A percentile compares a stretch with the other conserved stretches of the same genome.
Evolutionary conservation across 768 basidiomycete species (phyloP).

Genomic region (Sarcodon sp.): DNA sequence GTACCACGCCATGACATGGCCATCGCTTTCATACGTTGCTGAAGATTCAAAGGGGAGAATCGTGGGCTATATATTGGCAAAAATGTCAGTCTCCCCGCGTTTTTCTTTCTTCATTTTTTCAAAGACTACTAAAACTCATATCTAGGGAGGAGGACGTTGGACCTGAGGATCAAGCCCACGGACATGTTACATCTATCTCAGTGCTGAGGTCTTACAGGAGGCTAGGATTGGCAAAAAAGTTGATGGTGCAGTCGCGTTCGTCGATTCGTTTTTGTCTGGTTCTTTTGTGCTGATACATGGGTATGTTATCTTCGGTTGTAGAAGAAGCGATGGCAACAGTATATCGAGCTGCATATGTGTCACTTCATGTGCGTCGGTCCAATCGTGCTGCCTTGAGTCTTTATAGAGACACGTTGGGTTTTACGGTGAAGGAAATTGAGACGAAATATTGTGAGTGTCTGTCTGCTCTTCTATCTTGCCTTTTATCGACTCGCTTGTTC

Average conservation of each 20-base stretch:
- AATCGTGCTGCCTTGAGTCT: constrained; percentile 84
- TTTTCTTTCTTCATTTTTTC: background rate
- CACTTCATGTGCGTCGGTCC: constrained; percentile 89
- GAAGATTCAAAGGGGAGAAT: constrained; percentile 83
- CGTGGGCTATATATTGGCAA: constrained; percentile 92
- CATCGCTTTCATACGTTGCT: constrained; percentile 85
- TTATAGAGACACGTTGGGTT: constrained; percentile 84
- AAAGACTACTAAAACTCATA: background rate
- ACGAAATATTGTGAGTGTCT: constrained; percentile 74
- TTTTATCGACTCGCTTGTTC: constrained; percentile 3
- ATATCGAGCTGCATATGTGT: constrained; percentile 78
- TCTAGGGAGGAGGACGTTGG: constrained; percentile 53
- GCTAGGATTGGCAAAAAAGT: constrained; percentile 85
- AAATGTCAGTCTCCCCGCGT: constrained; percentile 49
- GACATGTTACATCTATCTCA: constrained; percentile 95
- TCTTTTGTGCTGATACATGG: background rate
- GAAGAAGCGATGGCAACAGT: constrained; percentile 86
- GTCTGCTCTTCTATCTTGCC: background rate
- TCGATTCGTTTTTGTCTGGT: constrained; percentile 3
- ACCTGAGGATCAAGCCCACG: constrained; percentile 54
- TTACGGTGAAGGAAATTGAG: constrained; percentile 76
- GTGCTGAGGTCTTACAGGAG: constrained; percentile 83
- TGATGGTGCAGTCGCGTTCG: constrained; percentile 91
- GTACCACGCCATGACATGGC: constrained; percentile 88
- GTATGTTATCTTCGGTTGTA: constrained; percentile 16